These are phyloP conservation scores for Xylariales sp. DNA, from an alignment of 2,329 filamentous ascomycete genomes.

Conservation along the genomic window DNA sequence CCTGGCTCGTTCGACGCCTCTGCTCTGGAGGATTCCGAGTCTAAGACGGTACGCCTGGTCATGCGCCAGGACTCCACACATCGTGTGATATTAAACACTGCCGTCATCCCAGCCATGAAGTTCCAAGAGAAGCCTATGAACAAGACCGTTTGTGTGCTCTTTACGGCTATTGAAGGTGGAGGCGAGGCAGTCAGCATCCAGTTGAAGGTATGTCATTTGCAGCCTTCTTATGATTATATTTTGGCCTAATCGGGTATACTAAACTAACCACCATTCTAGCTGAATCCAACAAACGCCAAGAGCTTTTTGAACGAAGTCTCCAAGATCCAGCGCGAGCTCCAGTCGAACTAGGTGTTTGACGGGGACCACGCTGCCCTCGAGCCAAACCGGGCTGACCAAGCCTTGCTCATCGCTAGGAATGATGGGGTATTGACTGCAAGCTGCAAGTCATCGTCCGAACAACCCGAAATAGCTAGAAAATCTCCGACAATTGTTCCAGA, in stretches of 20 bases:
- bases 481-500: too few relatives aligned
- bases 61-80: conserved; percentile 90
- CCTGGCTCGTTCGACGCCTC: conserved; percentile 54
- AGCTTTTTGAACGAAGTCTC: conserved; percentile 45
- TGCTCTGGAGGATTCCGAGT: conserved; percentile 40
- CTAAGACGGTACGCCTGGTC: conserved; percentile 66
- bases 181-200: conserved; percentile 55
- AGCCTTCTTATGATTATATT: conserved; percentile 2
- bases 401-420: too few relatives aligned
- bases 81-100: conserved; percentile 81
- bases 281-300: conserved; percentile 50
- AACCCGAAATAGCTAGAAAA: too few relatives aligned
- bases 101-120: conserved; percentile 71
- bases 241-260: neutral
- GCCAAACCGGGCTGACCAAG: neutral
- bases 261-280: too few relatives aligned
- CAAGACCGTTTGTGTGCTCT: conserved; percentile 65
- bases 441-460: too few relatives aligned
- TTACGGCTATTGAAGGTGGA: conserved; percentile 57
- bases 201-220: conserved; percentile 52
- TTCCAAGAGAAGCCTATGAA: conserved; percentile 73
- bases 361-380: conserved; percentile 6
- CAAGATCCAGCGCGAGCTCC: conserved; percentile 47
- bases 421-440: neutral
- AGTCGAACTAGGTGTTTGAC: conserved; percentile 24